Percentiles rank a stretch among this genome's conserved stretches.
phyloP scores from a whole-genome alignment of 2,329 filamentous ascomycete genomes.

The Incumbomyces lentus region DNA sequence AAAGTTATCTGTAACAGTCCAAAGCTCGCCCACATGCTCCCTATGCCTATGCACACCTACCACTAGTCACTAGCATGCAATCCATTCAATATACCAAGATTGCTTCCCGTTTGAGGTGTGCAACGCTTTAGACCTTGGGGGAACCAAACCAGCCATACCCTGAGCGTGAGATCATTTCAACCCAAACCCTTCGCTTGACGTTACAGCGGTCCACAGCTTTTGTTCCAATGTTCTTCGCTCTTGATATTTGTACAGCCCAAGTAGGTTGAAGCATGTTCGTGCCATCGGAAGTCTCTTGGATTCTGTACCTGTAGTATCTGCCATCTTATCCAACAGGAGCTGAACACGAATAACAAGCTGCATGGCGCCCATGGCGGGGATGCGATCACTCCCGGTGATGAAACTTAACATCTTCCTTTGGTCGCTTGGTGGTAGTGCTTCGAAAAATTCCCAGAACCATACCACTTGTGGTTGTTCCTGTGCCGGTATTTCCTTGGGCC shows the following conservation, averaged over 20 bases:
- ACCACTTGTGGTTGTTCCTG: conserved; percentile 57
- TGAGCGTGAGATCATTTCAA: conserved; percentile 49
- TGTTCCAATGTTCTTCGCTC: conserved; percentile 56
- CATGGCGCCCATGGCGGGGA: conserved; percentile 76
- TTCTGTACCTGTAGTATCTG: conserved; percentile 33
- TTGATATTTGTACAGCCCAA: conserved; percentile 65
- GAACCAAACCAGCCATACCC: not conserved
- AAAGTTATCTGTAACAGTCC: no score
- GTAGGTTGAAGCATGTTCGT: conserved; percentile 80
- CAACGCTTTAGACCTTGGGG: no score
- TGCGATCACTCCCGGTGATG: conserved; percentile 81
- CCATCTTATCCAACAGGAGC: conserved; percentile 13
- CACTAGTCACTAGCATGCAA: no score
- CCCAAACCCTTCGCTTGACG: conserved; percentile 85
- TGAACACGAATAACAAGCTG: conserved; percentile 55
- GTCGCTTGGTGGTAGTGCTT: conserved; percentile 51
- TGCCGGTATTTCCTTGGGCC: conserved; percentile 41
- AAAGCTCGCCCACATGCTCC: no score
- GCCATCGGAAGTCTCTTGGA: conserved; percentile 68
- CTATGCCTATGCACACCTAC: no score
- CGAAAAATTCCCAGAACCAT: conserved; percentile 87
- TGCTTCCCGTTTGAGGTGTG: no score
- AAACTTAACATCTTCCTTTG: conserved; percentile 76
- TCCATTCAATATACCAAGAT: no score
- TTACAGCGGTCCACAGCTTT: conserved; percentile 75